These are phyloP conservation scores for Plasmopara viticola DNA, from an alignment of 352 stramenopile genomes.

Conservation along the genomic window DNA sequence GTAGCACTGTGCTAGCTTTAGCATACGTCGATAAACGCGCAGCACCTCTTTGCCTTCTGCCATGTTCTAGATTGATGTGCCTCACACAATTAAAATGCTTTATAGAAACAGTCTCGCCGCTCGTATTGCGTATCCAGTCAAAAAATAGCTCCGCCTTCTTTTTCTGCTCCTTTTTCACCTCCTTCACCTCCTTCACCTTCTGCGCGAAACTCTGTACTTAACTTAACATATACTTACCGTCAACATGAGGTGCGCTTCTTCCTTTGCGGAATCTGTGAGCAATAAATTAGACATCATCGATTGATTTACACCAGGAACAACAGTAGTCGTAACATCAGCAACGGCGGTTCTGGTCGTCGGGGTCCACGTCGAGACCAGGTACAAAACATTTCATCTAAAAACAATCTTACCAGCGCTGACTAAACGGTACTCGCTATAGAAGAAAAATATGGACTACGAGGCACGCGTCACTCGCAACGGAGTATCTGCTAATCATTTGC, in stretches of 20 bases:
- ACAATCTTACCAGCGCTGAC: slow-evolving; percentile 4
- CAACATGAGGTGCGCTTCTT: slow-evolving; percentile 38
- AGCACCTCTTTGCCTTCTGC: slow-evolving; percentile 48
- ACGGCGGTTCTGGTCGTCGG: slow-evolving; percentile 19
- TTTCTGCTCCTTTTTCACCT: not conserved
- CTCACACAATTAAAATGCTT: slow-evolving; percentile 3
- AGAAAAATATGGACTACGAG: slow-evolving; percentile 49
- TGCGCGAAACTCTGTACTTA: not conserved
- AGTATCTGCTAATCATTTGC: slow-evolving; percentile 73
- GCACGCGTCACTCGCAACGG: slow-evolving; percentile 55
- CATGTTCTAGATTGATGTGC: slow-evolving; percentile 25
- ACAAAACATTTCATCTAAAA: not conserved
- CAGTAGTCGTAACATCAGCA: slow-evolving; percentile 23
- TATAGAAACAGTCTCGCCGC: too few species aligned
- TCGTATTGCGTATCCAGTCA: too few species aligned
- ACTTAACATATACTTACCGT: not conserved
- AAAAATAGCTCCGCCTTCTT: not conserved
- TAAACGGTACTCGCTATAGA: slow-evolving; percentile 18
- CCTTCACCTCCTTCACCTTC: not conserved
- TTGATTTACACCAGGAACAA: slow-evolving; percentile 20
- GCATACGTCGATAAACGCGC: slow-evolving; percentile 74
- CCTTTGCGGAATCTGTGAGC: not conserved
- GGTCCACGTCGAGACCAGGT: slow-evolving; percentile 38
- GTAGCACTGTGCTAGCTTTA: slow-evolving; percentile 79
- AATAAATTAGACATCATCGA: not conserved